Evolutionary conservation across 202 grass and related monocot species (phyloP).

Genomic region (Digitaria exilis): DNA sequence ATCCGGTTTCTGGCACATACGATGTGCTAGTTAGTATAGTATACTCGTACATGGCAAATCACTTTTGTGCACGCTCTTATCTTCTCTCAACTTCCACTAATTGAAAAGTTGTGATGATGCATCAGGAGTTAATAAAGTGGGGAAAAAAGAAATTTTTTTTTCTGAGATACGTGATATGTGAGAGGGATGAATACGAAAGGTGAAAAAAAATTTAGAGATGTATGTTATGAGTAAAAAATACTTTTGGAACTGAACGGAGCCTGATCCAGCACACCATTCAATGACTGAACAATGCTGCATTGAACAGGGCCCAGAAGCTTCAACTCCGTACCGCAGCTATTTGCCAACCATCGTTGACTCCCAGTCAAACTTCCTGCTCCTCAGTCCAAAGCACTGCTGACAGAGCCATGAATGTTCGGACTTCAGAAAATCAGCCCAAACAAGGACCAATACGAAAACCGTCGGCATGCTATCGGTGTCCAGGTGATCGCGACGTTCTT

Average conservation of each 20-base stretch:
- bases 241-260: no score
- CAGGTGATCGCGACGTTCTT: background rate
- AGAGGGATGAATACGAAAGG: no score
- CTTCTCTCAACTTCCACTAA: background rate
- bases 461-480: background rate
- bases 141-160: no score
- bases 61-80: background rate
- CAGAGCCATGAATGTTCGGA: background rate
- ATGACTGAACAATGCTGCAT: background rate
- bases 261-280: no score
- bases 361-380: background rate
- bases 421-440: background rate
- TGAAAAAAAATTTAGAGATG: no score
- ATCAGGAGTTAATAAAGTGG: background rate
- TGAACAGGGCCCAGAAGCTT: background rate
- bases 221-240: no score
- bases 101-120: background rate
- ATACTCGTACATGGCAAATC: background rate
- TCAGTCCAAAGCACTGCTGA: background rate
- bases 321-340: background rate
- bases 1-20: background rate
- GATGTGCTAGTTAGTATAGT: no score
- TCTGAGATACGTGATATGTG: no score
- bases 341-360: background rate
- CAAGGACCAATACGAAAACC: background rate